Evolutionary conservation across 2,329 filamentous ascomycete species (phyloP), one percentile per base, ranked within the genome.

Genomic region (Trichoderma sp.): DNA sequence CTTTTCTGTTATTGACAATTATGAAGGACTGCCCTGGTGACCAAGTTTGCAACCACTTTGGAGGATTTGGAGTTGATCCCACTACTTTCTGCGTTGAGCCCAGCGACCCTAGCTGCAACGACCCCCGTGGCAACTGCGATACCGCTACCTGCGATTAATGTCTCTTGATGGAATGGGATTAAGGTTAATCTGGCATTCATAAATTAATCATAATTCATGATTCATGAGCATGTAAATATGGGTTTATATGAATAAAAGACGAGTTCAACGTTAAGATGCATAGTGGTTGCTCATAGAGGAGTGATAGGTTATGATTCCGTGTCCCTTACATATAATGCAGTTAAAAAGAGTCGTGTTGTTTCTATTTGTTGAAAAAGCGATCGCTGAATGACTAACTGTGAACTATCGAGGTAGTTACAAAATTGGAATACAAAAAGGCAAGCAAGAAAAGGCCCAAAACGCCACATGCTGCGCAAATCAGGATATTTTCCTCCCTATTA

Each of bases 1-100:
- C 11, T 35, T 16, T 0, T 14, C 18, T 50, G 24, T 59, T 72
- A 9, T 21, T 74, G 50, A 74, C 18, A 31, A 27, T 14, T 18
- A 3, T 31, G n/a, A 63, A 74, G 72, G 72, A 74, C 35, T 74
- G 72, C 50, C 72, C 63, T 21, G 72, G 63, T 11, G 33, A 62
- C 50, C 50, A 74, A 68, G 72, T 74, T 6, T 74, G 72, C 72
- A 74, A 68, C n/a, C 72, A 74, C 72, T 68, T 74, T 45, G 72
- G 72, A 33, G 72, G 72, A 3, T 74, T 74, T 3, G 72, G 72
- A 68, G 60, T 35, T 24, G 7, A n/a, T 21, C 53, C 72, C 14
- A 62, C 63, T 8, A 62, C 50, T n/a, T 74, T 66, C 63, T 74
- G 72, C 33, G 63, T 74, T 45, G 72, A 74, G 63, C 72, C 72